Evolutionary conservation across 2,329 filamentous ascomycete species (phyloP).

Genomic region (Xylariaceae sp.): DNA sequence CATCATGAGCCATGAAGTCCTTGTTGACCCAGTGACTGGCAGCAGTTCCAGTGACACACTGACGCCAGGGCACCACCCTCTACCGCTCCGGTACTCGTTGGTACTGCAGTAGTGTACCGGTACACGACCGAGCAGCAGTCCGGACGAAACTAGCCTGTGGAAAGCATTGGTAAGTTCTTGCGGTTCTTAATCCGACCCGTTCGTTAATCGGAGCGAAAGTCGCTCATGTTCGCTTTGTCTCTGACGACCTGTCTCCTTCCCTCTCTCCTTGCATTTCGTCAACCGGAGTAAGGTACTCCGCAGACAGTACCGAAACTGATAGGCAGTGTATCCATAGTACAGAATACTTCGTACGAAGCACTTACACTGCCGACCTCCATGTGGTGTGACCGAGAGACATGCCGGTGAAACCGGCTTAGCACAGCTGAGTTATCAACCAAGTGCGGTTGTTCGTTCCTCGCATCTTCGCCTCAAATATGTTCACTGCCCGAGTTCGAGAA

Average conservation of each 20-base stretch:
- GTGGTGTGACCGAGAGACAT: slow-evolving; percentile 1
- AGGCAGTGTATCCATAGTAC: no score
- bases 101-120: neutral
- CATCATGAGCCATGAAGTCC: no score
- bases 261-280: no score
- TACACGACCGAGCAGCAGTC: neutral
- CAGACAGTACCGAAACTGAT: no score
- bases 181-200: neutral
- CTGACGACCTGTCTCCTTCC: no score
- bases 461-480: neutral
- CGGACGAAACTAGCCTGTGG: neutral
- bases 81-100: no score
- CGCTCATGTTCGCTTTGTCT: no score
- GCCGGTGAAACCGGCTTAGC: neutral
- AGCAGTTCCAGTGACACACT: neutral
- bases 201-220: neutral
- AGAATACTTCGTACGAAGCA: no score
- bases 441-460: neutral
- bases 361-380: no score
- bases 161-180: neutral
- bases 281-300: no score
- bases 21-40: neutral
- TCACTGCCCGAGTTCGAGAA: no score
- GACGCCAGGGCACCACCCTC: no score
- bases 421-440: neutral